phyloP scores from a whole-genome alignment of 140 eudicot species.

The Flaveria floridana region DNA sequence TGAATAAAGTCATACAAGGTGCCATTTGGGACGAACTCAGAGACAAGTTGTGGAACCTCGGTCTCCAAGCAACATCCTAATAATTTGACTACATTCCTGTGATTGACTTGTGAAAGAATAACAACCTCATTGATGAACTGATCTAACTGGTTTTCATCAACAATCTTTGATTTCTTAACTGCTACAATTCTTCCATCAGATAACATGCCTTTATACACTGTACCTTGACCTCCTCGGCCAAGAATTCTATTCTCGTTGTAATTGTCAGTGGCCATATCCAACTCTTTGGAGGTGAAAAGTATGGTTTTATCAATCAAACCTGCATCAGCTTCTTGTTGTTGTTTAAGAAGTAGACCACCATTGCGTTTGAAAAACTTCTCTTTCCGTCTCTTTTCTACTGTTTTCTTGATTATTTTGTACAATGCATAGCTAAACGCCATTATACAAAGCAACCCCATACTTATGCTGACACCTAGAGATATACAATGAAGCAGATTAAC shows the following conservation, averaged over 20 bases:
- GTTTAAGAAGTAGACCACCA: conserved; percentile 16
- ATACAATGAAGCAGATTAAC: not conserved
- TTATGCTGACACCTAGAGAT: not conserved
- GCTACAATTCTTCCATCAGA: conserved; percentile 13
- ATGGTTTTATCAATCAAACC: not conserved
- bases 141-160: not conserved
- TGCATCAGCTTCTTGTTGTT: not conserved
- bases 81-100: conserved; percentile 8
- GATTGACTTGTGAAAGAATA: conserved; percentile 21
- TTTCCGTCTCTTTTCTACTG: conserved; percentile 5
- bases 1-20: conserved; percentile 15
- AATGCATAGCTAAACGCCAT: not conserved
- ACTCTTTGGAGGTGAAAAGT: conserved; percentile 7
- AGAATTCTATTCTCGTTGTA: conserved; percentile 5
- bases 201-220: conserved; percentile 17
- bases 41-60: conserved; percentile 13
- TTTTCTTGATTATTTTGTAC: not conserved
- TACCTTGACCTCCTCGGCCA: conserved; percentile 21
- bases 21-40: not conserved
- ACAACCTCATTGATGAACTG: conserved; percentile 15
- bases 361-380: conserved; percentile 14
- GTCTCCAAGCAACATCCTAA: conserved; percentile 7
- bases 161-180: conserved; percentile 9
- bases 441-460: not conserved
- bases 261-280: conserved; percentile 3